These are phyloP conservation scores for Haplosporangium sp. DNA, from an alignment of 371 early-diverging fungal genomes.

Conservation along the genomic window DNA sequence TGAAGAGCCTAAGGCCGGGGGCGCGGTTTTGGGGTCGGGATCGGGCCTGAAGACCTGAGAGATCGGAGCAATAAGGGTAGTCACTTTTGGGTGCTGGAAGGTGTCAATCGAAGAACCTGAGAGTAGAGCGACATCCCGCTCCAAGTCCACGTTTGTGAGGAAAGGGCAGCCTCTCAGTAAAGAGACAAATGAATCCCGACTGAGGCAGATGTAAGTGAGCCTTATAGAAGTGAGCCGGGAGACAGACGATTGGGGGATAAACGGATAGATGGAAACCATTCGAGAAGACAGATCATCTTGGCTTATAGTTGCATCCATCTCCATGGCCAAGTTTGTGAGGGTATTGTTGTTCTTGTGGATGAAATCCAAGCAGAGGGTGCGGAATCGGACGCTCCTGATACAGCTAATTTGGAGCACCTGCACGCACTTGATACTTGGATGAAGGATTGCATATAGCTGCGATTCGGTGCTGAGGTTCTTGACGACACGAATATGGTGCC, in stretches of 20 bases:
- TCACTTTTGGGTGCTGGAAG: slow-evolving; percentile 18
- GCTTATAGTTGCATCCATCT: slow-evolving; percentile 1
- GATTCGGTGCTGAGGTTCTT: slow-evolving; percentile 3
- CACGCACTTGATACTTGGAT: slow-evolving; percentile 9
- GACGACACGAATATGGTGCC: slow-evolving; percentile 16
- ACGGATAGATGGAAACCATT: slow-evolving; percentile 8
- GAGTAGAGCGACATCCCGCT: slow-evolving; percentile 6
- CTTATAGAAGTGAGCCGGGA: slow-evolving; percentile 3
- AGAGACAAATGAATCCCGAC: slow-evolving; percentile 4
- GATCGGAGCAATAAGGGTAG: slow-evolving; percentile 2
- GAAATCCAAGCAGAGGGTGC: slow-evolving; percentile 17
- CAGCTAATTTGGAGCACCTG: slow-evolving; percentile 4
- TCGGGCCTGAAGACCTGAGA: slow-evolving; percentile 19
- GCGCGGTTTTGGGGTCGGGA: slow-evolving; percentile 1
- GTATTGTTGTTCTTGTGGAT: slow-evolving; percentile 13
- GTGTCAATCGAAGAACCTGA: slow-evolving; percentile 14
- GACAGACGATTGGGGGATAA: not conserved
- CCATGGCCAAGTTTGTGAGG: slow-evolving; percentile 1
- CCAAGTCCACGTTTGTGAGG: slow-evolving; percentile 11
- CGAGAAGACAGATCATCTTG: not conserved
- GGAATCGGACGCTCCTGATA: not conserved
- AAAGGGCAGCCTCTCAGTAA: slow-evolving; percentile 14
- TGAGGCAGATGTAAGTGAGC: slow-evolving; percentile 1
- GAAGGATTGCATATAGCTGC: slow-evolving; percentile 6
- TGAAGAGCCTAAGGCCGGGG: slow-evolving; percentile 10